Evolutionary conservation across 768 basidiomycete species (phyloP), one percentile per base, ranked within the genome.

Genomic region (Suillus cothurnatus): DNA sequence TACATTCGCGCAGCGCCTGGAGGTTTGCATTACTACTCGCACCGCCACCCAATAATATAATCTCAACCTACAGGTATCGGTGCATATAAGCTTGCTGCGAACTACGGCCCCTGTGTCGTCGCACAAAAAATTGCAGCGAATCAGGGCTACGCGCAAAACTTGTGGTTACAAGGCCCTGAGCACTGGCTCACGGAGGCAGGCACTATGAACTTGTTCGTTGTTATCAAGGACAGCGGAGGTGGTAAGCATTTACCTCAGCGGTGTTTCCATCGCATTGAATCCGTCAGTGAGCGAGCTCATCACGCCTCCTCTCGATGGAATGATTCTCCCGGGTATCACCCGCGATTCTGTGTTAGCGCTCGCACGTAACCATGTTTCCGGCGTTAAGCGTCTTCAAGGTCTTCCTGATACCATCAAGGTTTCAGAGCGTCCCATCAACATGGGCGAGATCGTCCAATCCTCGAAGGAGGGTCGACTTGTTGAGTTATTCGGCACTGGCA

Each of bases 171-270:
- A 65, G 95, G 94, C 0, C 80, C 81, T 2, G 81, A 83, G 58
- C 81, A 84, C 67, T 73, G 80, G 66, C 71, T 85, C 59, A 86
- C 84, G 3, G 85, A 85, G 74, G 94, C 94, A 43, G 95, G 95
- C 49, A 94, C 93, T 1, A 96, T 96, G 95, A 97, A 97, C 77
- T 78, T 95, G 75, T 96, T 96, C 67, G 87, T 92, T 50, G 92
- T 89, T 4, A 88, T 95, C 78, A 86, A 85, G 73, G 84, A 82
- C 26, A 83, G 85, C 23, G 86, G 90, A 71, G 92, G 91, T 56
- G 80, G 90, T 88, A 58, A 64, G 82, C 66, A 57, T 14, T 34
- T 61, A 26, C 4, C 63, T 17, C 49, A 64, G 38, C 14, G 31
- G 38, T 31, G 26, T 21, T 60, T 19, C 66, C 15, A 39, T 58